Evolutionary conservation across 1,139 yeast species (phyloP).

Genomic region (Saccharomyces uvarum): DNA sequence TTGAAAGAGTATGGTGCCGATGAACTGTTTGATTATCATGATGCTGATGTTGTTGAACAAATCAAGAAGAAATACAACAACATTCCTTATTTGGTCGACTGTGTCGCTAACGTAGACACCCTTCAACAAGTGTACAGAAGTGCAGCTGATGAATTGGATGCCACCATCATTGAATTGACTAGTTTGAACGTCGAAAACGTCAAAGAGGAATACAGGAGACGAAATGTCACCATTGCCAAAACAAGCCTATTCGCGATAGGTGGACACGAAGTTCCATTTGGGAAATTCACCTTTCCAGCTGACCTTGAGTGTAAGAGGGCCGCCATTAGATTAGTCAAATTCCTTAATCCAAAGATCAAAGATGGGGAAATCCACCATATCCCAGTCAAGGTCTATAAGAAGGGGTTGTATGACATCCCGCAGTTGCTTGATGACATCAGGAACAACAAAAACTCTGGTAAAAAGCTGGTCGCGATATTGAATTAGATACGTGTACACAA

Average conservation of each 20-base stretch:
- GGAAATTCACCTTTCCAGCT: slow-evolving; percentile 27
- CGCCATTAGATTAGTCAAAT: slow-evolving; percentile 18
- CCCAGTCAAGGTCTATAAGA: slow-evolving; percentile 21
- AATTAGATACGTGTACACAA: neutral
- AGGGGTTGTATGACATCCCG: slow-evolving; percentile 24
- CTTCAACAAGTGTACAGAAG: slow-evolving; percentile 40
- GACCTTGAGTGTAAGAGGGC: slow-evolving; percentile 19
- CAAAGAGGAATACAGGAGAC: slow-evolving; percentile 22
- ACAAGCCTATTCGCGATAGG: slow-evolving; percentile 21
- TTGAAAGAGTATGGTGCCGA: slow-evolving; percentile 48
- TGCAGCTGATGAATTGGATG: slow-evolving; percentile 34
- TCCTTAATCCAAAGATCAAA: slow-evolving; percentile 20
- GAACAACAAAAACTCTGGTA: slow-evolving; percentile 28
- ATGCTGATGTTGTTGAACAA: slow-evolving; percentile 43
- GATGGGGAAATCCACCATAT: slow-evolving; percentile 28
- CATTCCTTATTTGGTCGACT: slow-evolving; percentile 37
- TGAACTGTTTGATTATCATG: slow-evolving; percentile 51
- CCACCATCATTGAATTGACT: slow-evolving; percentile 23
- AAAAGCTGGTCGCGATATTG: slow-evolving; percentile 22
- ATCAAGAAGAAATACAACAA: slow-evolving; percentile 42
- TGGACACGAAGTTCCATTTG: slow-evolving; percentile 27
- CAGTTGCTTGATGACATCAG: slow-evolving; percentile 22
- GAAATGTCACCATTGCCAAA: slow-evolving; percentile 21
- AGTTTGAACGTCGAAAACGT: slow-evolving; percentile 18
- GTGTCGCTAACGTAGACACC: slow-evolving; percentile 40